Percentiles rank a stretch among this genome's conserved stretches.
Conservation (phyloP, 352 stramenopile genomes). For the Pythium monospermum region DNA sequence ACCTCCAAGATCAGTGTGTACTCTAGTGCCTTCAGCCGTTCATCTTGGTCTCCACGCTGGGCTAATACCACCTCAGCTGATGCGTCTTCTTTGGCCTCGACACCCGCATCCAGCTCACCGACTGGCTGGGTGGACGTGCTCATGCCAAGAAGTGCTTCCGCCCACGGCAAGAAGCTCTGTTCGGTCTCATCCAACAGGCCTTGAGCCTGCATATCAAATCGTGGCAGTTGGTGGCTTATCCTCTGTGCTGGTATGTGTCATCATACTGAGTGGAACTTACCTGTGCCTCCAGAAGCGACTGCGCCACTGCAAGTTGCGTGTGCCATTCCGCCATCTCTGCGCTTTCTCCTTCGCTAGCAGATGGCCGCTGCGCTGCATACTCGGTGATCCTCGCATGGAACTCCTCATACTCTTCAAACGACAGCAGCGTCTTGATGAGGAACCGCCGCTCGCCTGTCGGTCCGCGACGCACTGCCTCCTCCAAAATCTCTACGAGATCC, state of each 20-base stretch:
- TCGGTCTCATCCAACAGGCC: constrained; percentile 52
- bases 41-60: constrained; percentile 1
- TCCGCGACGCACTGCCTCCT: constrained; percentile 29
- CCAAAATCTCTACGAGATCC: constrained; percentile 44
- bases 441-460: constrained; percentile 45
- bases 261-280: constrained; percentile 15
- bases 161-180: constrained; percentile 53
- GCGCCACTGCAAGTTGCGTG: constrained; percentile 60
- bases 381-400: constrained; percentile 56
- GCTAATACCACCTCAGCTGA: neutral
- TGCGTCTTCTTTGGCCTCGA: neutral
- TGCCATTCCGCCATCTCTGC: constrained; percentile 38
- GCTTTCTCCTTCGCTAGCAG: constrained; percentile 12
- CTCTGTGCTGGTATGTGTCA: neutral
- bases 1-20: constrained; percentile 62
- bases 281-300: constrained; percentile 58
- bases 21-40: constrained; percentile 42
- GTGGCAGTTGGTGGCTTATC: neutral
- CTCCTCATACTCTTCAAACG: constrained; percentile 60
- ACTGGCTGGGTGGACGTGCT: constrained; percentile 11
- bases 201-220: constrained; percentile 21
- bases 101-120: neutral
- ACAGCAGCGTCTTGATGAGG: constrained; percentile 63
- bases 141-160: constrained; percentile 57
- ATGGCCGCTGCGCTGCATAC: constrained; percentile 38